Conservation (phyloP, 2,329 filamentous ascomycete genomes). For the Pseudocercospora musae region DNA sequence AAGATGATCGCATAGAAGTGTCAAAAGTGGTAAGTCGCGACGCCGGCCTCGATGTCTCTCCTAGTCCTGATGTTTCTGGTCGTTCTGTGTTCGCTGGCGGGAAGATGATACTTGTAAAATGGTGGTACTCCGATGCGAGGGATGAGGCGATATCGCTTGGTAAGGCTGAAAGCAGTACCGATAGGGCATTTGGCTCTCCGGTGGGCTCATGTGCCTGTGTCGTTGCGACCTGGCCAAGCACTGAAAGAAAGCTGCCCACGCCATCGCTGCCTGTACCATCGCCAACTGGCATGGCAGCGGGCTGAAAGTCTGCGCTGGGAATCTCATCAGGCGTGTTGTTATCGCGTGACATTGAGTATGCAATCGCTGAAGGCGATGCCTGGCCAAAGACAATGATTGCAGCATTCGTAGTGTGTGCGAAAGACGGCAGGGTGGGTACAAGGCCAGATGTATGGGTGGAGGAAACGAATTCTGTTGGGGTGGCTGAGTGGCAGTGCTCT, state of each 20-base stretch:
- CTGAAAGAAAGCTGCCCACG: background rate
- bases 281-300: background rate
- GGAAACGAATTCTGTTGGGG: slow-evolving; percentile 11
- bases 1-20: background rate
- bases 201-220: slow-evolving; percentile 4
- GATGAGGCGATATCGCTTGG: slow-evolving; percentile 11
- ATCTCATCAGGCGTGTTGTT: background rate
- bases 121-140: slow-evolving; percentile 8
- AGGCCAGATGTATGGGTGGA: slow-evolving; percentile 14
- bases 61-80: background rate
- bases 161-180: slow-evolving; percentile 10
- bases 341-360: background rate
- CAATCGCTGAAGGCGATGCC: background rate
- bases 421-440: slow-evolving; percentile 1
- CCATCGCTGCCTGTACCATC: background rate
- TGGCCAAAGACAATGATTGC: background rate
- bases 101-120: background rate
- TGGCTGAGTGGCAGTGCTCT: slow-evolving; percentile 3
- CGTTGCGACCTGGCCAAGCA: background rate
- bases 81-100: background rate
- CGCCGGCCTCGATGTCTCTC: background rate
- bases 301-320: background rate
- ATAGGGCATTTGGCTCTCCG: slow-evolving; percentile 8
- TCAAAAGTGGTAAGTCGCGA: background rate
- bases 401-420: background rate